Base-by-base conservation (phyloP, 2,329 filamentous ascomycete species). In the Aspergillus costaricaensis region DNA sequence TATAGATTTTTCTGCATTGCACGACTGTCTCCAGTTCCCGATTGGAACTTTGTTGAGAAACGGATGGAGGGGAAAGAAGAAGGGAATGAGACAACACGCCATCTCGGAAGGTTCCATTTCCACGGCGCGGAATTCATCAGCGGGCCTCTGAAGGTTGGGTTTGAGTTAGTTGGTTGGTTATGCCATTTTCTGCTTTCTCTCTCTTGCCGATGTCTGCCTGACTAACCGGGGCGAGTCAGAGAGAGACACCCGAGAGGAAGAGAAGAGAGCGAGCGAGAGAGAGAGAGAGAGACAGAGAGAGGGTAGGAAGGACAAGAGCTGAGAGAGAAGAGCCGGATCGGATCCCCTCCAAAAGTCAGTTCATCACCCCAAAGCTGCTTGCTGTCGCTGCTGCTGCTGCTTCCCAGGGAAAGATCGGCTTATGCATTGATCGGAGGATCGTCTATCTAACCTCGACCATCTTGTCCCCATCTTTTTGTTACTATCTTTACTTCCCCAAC, bases 371-470 rank as follows among this genome's bases (percentile, higher is more conserved):
- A 30, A 30, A 30, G 27, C 27, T 30, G 27, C 27, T 30, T 30
- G 27, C 27, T 30, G 30, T 5, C 4, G 30, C 30, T 36, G 30
- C 30, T 36, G 30, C 21, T 54, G 38, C 19, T 43, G 41, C 52
- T 44, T 23, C 39, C 39, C 39, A 9, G 30, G 14, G 12, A 36
- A 21, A 30, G 53, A 55, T 55, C 53, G 53, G 53, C 53, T 55
- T 41, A 19, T 55, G 53, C 53, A 55, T 55, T 44, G 53, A 55
- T 55, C 53, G 23, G 53, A 55, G 17, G 23, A 55, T 55, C 39
- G 30, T 53, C 51, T 32, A 36, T 36, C 30, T 36, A 27, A 27
- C 25, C 25, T 9, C 19, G 15, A 19, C 17, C 17, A 43, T 43
- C 17, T 43, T 43, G 27, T 17, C 17, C 17, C 17, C 17, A 43